Evolutionary conservation across 306 rosid species (phyloP).

Genomic region (Astragalus membranaceus): DNA sequence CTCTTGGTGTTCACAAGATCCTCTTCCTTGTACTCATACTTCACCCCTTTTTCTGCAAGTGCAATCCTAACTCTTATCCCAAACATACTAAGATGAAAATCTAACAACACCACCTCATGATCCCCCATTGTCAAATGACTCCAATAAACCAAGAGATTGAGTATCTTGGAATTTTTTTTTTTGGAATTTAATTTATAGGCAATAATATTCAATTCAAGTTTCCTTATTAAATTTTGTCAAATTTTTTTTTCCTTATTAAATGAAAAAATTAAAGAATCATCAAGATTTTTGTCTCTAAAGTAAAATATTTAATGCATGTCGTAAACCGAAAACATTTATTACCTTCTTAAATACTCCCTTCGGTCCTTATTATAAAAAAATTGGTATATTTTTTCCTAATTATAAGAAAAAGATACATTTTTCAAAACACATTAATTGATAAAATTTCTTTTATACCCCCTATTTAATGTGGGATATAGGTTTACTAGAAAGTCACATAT

Average conservation of each 20-base stretch:
- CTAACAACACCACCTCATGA: slow-evolving; percentile 14
- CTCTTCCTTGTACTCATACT: slow-evolving; percentile 16
- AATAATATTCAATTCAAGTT: not conserved
- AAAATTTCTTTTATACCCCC: too few relatives aligned
- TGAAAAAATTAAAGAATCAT: not conserved
- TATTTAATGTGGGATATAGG: too few relatives aligned
- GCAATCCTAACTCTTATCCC: slow-evolving; percentile 19
- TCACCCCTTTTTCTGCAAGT: slow-evolving; percentile 14
- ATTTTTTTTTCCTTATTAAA: not conserved
- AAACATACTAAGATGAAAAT: slow-evolving; percentile 12
- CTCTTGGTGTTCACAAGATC: slow-evolving; percentile 20
- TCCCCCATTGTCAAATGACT: slow-evolving; percentile 6
- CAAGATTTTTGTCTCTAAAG: not conserved
- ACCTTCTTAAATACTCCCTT: not conserved
- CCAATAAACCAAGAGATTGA: not conserved
- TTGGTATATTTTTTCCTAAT: too few relatives aligned
- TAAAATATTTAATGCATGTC: not conserved
- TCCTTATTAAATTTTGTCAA: not conserved
- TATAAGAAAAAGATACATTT: too few relatives aligned
- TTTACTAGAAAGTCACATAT: too few relatives aligned
- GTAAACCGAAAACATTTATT: not conserved
- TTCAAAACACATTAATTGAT: too few relatives aligned
- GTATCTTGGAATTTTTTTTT: too few relatives aligned
- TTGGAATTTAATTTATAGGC: not conserved
- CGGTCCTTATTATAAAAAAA: too few relatives aligned